phyloP scores from a whole-genome alignment of 1,284 basidiomycete genomes.

The Exsudoporus floridanus region DNA sequence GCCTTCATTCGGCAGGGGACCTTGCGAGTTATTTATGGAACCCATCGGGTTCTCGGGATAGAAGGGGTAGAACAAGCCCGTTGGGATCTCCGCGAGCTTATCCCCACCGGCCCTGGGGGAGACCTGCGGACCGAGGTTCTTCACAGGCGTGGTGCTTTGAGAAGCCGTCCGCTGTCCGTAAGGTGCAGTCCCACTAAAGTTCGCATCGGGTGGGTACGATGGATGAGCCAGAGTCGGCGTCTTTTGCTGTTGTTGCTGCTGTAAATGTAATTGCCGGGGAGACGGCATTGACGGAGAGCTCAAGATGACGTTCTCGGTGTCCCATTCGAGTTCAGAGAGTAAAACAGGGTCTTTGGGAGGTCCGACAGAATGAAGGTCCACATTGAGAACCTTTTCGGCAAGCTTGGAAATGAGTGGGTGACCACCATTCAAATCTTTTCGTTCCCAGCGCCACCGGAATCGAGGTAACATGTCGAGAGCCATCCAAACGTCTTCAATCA shows the following conservation, averaged over 20 bases:
- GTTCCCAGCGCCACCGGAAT: conserved; percentile 85
- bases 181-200: conserved; percentile 17
- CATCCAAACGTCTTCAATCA: conserved; percentile 77
- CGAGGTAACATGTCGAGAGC: conserved; percentile 81
- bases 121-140: conserved; percentile 25
- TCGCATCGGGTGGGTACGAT: conserved; percentile 23
- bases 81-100: conserved; percentile 61
- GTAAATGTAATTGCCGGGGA: conserved; percentile 31
- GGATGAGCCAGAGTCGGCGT: conserved; percentile 45
- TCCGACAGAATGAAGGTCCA: conserved; percentile 60
- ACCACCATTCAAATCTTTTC: conserved; percentile 70
- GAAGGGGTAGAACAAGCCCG: conserved; percentile 71
- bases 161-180: conserved; percentile 40
- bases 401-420: conserved; percentile 79
- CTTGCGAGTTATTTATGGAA: conserved; percentile 13
- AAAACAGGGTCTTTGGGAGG: conserved; percentile 59
- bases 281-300: conserved; percentile 33
- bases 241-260: conserved; percentile 37
- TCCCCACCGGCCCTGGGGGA: conserved; percentile 32
- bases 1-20: conserved; percentile 23
- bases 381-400: conserved; percentile 71
- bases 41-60: conserved; percentile 54
- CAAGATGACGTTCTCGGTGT: conserved; percentile 42
- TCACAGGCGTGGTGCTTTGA: conserved; percentile 35
- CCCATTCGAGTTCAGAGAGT: conserved; percentile 70